These are phyloP conservation scores for Clarireedia monteithiana DNA, from an alignment of 2,329 filamentous ascomycete species.

Conservation along the genomic window DNA sequence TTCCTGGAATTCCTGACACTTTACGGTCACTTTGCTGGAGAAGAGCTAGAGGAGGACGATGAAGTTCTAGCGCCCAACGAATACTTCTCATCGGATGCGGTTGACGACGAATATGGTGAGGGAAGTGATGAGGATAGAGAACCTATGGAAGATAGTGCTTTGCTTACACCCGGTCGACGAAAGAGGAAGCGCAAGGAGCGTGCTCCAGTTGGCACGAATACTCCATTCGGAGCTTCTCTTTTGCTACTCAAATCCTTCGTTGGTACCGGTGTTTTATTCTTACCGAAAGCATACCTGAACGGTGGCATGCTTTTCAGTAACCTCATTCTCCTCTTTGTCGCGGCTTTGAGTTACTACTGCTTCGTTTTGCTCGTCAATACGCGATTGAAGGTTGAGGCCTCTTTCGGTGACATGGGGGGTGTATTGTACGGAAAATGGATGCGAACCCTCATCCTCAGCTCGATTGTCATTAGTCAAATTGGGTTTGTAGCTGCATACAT, in stretches of 20 bases:
- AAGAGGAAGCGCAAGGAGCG: slow-evolving; percentile 71
- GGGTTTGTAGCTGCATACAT: slow-evolving; percentile 94
- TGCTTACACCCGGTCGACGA: slow-evolving; percentile 68
- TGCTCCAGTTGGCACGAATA: slow-evolving; percentile 66
- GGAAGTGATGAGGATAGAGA: slow-evolving; percentile 61
- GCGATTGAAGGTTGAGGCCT: slow-evolving; percentile 78
- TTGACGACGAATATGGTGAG: slow-evolving; percentile 49
- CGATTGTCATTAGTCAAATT: slow-evolving; percentile 91
- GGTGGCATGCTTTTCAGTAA: slow-evolving; percentile 98
- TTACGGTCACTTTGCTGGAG: slow-evolving; percentile 95
- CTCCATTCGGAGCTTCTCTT: slow-evolving; percentile 69
- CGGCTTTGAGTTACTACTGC: slow-evolving; percentile 88
- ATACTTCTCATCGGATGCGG: slow-evolving; percentile 76
- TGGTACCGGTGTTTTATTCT: slow-evolving; percentile 88
- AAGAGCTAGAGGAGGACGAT: slow-evolving; percentile 94
- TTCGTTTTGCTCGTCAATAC: slow-evolving; percentile 90
- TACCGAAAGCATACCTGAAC: slow-evolving; percentile 88
- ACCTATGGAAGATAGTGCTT: slow-evolving; percentile 78
- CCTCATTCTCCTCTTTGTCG: slow-evolving; percentile 77
- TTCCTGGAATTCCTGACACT: slow-evolving; percentile 94
- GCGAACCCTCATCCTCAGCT: slow-evolving; percentile 77
- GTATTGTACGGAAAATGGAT: slow-evolving; percentile 87
- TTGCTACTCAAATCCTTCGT: slow-evolving; percentile 96
- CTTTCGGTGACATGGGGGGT: slow-evolving; percentile 94
- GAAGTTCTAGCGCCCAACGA: slow-evolving; percentile 81